Percentiles rank a stretch among this genome's conserved stretches.
Conservation (phyloP, 1,284 basidiomycete species). For the Apiotrichum mycotoxinovorans region DNA sequence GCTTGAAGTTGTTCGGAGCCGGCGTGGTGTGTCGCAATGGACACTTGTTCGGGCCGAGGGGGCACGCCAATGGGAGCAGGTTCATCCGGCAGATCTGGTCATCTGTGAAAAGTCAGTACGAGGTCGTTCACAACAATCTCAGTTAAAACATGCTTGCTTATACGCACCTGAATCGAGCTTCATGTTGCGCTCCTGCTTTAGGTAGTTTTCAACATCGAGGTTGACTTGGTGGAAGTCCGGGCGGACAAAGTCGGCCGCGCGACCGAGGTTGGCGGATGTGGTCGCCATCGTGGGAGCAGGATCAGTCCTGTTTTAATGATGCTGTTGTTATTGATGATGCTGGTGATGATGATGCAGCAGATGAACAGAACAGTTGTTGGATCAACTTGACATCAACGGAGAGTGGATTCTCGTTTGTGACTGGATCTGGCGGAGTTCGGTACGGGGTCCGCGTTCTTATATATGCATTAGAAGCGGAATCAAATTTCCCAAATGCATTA, state of each 20-base stretch:
- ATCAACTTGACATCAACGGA: neutral
- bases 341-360: neutral
- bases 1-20: slow-evolving; percentile 79
- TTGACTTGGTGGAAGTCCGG: slow-evolving; percentile 93
- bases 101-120: slow-evolving; percentile 55
- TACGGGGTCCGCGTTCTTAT: neutral
- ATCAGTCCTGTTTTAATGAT: neutral
- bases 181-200: slow-evolving; percentile 78
- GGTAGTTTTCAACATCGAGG: slow-evolving; percentile 74
- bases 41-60: slow-evolving; percentile 79
- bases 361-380: neutral
- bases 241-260: slow-evolving; percentile 63
- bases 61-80: slow-evolving; percentile 75
- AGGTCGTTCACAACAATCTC: slow-evolving; percentile 2
- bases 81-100: slow-evolving; percentile 85
- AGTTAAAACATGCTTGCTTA: neutral
- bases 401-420: neutral
- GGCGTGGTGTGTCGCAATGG: slow-evolving; percentile 86
- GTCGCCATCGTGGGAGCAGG: slow-evolving; percentile 10
- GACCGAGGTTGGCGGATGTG: slow-evolving; percentile 29
- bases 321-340: neutral
- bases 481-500: neutral
- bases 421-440: neutral
- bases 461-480: slow-evolving; percentile 3
- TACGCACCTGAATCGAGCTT: slow-evolving; percentile 85